A percentile compares a stretch with the other conserved stretches of the same genome.
Conservation (phyloP, 345 rosid species). For the Eucalyptus shirleyi region DNA sequence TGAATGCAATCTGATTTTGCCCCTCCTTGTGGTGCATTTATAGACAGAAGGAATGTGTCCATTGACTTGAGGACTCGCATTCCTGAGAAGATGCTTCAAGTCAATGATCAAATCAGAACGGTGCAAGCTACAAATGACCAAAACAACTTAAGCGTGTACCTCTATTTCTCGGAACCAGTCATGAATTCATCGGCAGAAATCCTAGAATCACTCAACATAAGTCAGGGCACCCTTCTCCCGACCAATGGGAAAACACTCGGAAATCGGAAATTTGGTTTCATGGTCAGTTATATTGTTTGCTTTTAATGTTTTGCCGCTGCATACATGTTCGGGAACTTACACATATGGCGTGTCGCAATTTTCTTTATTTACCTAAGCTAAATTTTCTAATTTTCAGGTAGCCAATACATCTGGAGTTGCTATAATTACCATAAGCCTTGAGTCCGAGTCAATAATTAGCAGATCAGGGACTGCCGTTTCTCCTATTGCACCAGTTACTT, state of each 20-base stretch:
- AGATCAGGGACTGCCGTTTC: constrained; percentile 65
- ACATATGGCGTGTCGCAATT: not conserved
- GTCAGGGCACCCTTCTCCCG: constrained; percentile 52
- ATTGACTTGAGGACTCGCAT: constrained; percentile 52
- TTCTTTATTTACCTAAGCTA: not conserved
- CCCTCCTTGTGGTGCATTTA: not conserved
- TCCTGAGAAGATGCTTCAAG: constrained; percentile 62
- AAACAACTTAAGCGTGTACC: constrained; percentile 45
- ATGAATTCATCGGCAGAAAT: constrained; percentile 59
- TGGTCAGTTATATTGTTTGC: constrained; percentile 21
- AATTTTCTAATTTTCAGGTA: constrained; percentile 30
- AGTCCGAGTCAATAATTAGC: constrained; percentile 43
- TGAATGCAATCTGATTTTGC: not conserved
- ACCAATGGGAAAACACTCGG: constrained; percentile 34
- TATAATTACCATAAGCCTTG: constrained; percentile 40
- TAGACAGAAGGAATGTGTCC: constrained; percentile 71
- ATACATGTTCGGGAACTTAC: not conserved
- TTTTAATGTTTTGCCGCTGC: not conserved
- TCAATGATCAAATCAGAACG: constrained; percentile 44
- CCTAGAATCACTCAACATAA: constrained; percentile 33
- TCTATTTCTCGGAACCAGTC: constrained; percentile 78
- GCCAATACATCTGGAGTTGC: constrained; percentile 38
- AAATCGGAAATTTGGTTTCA: constrained; percentile 70
- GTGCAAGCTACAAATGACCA: constrained; percentile 73
- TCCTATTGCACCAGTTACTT: constrained; percentile 64